Conservation (phyloP, 495 filamentous ascomycete genomes). For the Aspergillus steynii region DNA sequence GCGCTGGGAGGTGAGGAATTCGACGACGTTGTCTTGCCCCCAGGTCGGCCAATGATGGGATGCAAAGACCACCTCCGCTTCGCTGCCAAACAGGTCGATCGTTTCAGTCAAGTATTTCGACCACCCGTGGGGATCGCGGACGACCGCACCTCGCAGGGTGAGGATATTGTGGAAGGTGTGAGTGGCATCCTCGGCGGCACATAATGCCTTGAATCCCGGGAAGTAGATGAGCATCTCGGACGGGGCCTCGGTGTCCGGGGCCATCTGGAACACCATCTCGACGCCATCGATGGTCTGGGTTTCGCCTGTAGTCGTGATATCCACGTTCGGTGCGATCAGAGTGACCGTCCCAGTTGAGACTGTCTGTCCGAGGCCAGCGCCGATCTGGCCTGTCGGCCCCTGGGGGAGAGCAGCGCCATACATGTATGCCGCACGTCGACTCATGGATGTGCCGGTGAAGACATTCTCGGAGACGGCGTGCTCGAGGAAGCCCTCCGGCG, state of each 20-base stretch:
- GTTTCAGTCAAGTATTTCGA: constrained; percentile 25
- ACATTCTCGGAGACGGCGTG: constrained; percentile 24
- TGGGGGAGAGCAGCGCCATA: constrained; percentile 20
- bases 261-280: constrained; percentile 26
- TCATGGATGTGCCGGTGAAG: constrained; percentile 24
- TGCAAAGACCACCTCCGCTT: constrained; percentile 24
- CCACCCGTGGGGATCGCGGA: constrained; percentile 25
- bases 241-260: constrained; percentile 22
- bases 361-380: constrained; percentile 21
- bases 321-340: constrained; percentile 21
- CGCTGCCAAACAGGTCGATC: constrained; percentile 17
- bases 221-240: constrained; percentile 29
- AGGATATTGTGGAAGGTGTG: constrained; percentile 26
- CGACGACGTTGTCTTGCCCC: constrained; percentile 18
- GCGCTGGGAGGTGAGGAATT: constrained; percentile 24
- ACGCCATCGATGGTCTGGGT: constrained; percentile 18
- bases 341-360: constrained; percentile 17
- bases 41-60: constrained; percentile 33
- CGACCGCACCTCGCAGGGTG: constrained; percentile 24
- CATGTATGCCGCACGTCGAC: constrained; percentile 22
- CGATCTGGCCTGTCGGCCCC: constrained; percentile 18
- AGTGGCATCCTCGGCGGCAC: constrained; percentile 23
- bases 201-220: constrained; percentile 20
- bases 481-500: constrained; percentile 26
- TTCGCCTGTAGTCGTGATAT: constrained; percentile 16